These are phyloP conservation scores for Chrysoporthe deuterocubensis DNA, from an alignment of 2,329 filamentous ascomycete genomes.

Conservation along the genomic window DNA sequence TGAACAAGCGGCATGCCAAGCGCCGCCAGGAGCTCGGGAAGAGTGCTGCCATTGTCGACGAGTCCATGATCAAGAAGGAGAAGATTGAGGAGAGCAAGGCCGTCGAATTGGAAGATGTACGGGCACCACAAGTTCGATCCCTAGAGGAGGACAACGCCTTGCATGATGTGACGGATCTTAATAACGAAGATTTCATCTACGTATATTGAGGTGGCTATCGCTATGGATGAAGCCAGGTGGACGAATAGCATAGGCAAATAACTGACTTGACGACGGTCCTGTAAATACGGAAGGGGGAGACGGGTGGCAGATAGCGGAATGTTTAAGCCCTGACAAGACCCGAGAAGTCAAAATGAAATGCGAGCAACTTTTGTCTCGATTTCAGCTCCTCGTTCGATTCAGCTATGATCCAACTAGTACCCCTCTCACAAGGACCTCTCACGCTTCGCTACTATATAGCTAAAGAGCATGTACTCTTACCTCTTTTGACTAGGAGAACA, in stretches of 20 bases:
- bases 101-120: slow-evolving; percentile 34
- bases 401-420: no score
- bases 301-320: no score
- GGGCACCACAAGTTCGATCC: slow-evolving; percentile 31
- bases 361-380: no score
- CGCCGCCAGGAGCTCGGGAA: slow-evolving; percentile 63
- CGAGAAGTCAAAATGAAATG: no score
- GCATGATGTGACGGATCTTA: slow-evolving; percentile 58
- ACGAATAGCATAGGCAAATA: no score
- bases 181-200: slow-evolving; percentile 67
- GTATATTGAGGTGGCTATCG: slow-evolving; percentile 41
- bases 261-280: no score
- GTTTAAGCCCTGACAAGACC: no score
- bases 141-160: slow-evolving; percentile 48
- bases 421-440: no score
- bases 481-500: no score
- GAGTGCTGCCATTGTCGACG: slow-evolving; percentile 58
- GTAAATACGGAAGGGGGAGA: not conserved
- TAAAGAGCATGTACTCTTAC: no score
- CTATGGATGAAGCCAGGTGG: not conserved
- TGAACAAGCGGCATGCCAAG: slow-evolving; percentile 60
- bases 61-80: slow-evolving; percentile 57
- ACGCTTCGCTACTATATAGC: no score
- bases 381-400: no score
- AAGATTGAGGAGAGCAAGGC: slow-evolving; percentile 46